Conservation (phyloP, 2,329 filamentous ascomycete species). For the Fusarium sp. region DNA sequence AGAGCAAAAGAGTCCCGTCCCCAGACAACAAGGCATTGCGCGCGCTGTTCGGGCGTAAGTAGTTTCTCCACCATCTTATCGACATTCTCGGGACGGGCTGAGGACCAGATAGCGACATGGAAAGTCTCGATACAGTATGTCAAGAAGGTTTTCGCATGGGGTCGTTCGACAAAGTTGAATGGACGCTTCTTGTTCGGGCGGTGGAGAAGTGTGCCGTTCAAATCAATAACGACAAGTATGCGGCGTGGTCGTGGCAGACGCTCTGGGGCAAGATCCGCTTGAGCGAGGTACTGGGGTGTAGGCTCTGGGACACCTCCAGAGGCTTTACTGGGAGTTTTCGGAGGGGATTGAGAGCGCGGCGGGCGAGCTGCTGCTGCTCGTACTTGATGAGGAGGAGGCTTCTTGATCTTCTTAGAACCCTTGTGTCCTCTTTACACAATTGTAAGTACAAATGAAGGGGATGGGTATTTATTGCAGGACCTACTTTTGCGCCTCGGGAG, state of each 20-base stretch:
- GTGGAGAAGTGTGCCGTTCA: constrained; percentile 90
- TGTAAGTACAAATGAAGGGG: constrained; percentile 1
- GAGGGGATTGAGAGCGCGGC: constrained; percentile 13
- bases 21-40: constrained; percentile 76
- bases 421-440: constrained; percentile 9
- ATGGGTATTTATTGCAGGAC: not conserved
- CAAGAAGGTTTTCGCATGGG: constrained; percentile 75
- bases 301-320: constrained; percentile 72
- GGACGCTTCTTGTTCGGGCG: constrained; percentile 66
- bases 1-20: constrained; percentile 81
- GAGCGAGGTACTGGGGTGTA: constrained; percentile 68
- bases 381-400: not conserved
- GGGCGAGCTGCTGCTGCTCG: too few relatives aligned
- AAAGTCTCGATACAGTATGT: constrained; percentile 79
- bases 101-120: constrained; percentile 90
- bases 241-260: constrained; percentile 62
- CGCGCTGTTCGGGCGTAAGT: constrained; percentile 64
- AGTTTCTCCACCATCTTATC: constrained; percentile 72
- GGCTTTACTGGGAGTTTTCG: constrained; percentile 47
- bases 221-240: constrained; percentile 86
- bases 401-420: constrained; percentile 6
- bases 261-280: constrained; percentile 59
- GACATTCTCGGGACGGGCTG: constrained; percentile 80
- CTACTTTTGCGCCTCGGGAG: constrained; percentile 6
- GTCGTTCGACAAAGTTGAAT: constrained; percentile 71